phyloP scores from a whole-genome alignment of 495 filamentous ascomycete species.

The Penicillium cinerascens region DNA sequence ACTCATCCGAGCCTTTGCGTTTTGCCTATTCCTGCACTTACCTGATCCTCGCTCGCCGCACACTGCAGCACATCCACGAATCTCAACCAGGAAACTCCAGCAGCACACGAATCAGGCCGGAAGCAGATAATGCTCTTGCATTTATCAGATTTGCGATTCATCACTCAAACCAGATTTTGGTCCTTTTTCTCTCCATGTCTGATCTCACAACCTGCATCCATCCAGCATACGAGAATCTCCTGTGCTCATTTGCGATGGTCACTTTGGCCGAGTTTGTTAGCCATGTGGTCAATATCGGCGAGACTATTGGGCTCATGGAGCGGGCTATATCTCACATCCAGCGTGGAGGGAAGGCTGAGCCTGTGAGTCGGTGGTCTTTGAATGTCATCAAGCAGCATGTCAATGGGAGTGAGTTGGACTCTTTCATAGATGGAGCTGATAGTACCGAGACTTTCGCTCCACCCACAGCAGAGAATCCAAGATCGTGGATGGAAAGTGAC shows the following conservation, averaged over 20 bases:
- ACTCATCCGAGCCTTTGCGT: conserved; percentile 17
- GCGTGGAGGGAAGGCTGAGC: conserved; percentile 16
- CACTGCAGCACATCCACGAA: conserved; percentile 7
- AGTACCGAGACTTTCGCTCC: too few species aligned
- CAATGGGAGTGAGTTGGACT: not conserved
- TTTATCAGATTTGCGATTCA: conserved; percentile 12
- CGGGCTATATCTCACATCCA: conserved; percentile 19
- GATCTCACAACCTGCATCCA: conserved; percentile 17
- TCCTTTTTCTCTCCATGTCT: conserved; percentile 11
- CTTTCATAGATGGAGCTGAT: not conserved
- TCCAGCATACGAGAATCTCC: conserved; percentile 18
- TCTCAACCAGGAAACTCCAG: not conserved
- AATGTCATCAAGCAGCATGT: conserved; percentile 17
- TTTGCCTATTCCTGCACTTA: conserved; percentile 18
- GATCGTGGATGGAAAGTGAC: conserved; percentile 4
- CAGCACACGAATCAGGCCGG: not conserved
- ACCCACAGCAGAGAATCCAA: too few species aligned
- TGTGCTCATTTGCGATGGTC: conserved; percentile 20
- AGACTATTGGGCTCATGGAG: conserved; percentile 11
- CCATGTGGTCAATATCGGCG: not conserved
- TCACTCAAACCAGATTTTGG: conserved; percentile 3
- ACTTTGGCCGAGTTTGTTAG: conserved; percentile 14
- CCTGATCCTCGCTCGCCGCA: conserved; percentile 14
- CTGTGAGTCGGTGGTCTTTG: conserved; percentile 18
- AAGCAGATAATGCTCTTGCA: too few species aligned